These are phyloP conservation scores for Ensete glaucum DNA, from an alignment of 176 grass and related monocot genomes.

Conservation along the genomic window DNA sequence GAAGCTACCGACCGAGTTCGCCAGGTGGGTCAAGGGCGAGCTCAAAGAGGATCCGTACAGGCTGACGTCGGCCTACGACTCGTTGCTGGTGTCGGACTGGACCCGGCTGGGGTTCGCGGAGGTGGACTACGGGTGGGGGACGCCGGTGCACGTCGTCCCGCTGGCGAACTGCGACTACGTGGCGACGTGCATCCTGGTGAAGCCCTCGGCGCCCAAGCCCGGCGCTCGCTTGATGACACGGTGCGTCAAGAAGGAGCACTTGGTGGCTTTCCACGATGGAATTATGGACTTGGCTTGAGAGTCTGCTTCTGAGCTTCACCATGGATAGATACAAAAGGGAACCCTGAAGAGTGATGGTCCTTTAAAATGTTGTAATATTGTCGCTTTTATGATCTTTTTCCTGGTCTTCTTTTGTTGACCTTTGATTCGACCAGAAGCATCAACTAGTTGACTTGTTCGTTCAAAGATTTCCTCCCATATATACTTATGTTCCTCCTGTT, in stretches of 20 bases:
- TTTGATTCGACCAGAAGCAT: too few species aligned
- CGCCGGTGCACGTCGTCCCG: slow-evolving; percentile 76
- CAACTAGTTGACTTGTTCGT: too few species aligned
- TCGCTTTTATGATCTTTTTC: too few species aligned
- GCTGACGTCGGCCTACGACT: slow-evolving; percentile 69
- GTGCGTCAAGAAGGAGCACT: slow-evolving; percentile 50
- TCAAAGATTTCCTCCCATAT: too few species aligned
- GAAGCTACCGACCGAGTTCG: slow-evolving; percentile 2
- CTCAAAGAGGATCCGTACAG: slow-evolving; percentile 47
- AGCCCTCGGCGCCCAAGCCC: slow-evolving; percentile 61
- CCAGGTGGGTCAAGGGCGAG: slow-evolving; percentile 37
- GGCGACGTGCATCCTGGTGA: slow-evolving; percentile 82
- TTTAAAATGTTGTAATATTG: too few species aligned
- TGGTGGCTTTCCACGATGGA: slow-evolving; percentile 49
- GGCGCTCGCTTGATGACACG: slow-evolving; percentile 77
- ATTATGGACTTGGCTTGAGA: slow-evolving; percentile 65
- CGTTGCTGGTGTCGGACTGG: slow-evolving; percentile 90
- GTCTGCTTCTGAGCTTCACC: too few species aligned
- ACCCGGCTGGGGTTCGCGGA: slow-evolving; percentile 69
- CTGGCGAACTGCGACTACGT: slow-evolving; percentile 87
- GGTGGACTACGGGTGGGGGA: slow-evolving; percentile 89
- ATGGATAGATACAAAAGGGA: too few species aligned
- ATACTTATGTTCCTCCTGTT: too few species aligned
- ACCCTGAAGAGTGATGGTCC: too few species aligned
- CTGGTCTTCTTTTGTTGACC: too few species aligned